Evolutionary conservation across 2,329 filamentous ascomycete genomes (phyloP).

Genomic region (Xylaria arbuscula): DNA sequence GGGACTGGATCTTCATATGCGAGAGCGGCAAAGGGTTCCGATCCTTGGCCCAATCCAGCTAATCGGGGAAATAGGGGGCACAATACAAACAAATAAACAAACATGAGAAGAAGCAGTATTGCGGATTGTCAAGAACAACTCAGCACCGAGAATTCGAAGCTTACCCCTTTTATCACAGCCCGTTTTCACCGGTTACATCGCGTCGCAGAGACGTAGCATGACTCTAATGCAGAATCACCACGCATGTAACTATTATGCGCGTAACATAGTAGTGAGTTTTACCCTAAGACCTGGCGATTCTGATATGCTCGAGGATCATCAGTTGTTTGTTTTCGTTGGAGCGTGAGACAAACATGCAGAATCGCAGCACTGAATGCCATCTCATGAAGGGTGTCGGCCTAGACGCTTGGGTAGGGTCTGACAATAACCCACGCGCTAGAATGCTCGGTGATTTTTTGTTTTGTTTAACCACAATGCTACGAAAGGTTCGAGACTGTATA

Average conservation of each 20-base stretch:
- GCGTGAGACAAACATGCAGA: background rate
- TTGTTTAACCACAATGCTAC: constrained; percentile 11
- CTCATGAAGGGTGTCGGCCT: constrained; percentile 28
- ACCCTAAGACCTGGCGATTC: constrained; percentile 12
- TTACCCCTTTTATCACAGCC: constrained; percentile 25
- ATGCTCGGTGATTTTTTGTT: constrained; percentile 7
- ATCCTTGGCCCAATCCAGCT: constrained; percentile 9
- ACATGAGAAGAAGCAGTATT: background rate
- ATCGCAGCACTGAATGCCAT: background rate
- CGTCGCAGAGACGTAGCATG: constrained; percentile 29
- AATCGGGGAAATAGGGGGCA: constrained; percentile 4
- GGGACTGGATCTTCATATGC: constrained; percentile 13
- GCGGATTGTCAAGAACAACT: constrained; percentile 25
- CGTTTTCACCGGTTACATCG: constrained; percentile 18
- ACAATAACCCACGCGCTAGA: constrained; percentile 13
- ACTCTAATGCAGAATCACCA: constrained; percentile 19
- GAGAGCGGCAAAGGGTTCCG: constrained; percentile 17
- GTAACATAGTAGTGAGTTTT: constrained; percentile 25
- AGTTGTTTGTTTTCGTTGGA: constrained; percentile 13
- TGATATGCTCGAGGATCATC: background rate
- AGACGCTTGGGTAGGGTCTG: constrained; percentile 18
- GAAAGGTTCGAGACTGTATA: constrained; percentile 16
- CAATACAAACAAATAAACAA: constrained; percentile 35
- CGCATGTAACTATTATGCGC: constrained; percentile 25
- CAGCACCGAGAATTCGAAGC: constrained; percentile 25